These are phyloP conservation scores for Fusarium sp. DNA, from an alignment of 2,329 filamentous ascomycete species.

Conservation along the genomic window DNA sequence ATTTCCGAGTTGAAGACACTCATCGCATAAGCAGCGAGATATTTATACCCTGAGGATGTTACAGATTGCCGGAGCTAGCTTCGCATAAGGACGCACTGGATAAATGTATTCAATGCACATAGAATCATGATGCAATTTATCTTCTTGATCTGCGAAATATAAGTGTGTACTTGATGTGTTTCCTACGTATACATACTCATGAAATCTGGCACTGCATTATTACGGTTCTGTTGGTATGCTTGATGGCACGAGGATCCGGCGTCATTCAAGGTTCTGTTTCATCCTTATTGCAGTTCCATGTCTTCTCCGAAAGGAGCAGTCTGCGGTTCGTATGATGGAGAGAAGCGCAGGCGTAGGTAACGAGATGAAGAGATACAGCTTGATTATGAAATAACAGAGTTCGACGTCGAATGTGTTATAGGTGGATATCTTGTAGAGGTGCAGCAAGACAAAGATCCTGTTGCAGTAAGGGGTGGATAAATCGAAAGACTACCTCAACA, in stretches of 20 bases:
- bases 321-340: neutral
- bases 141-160: too few relatives aligned
- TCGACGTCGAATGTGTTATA: too few relatives aligned
- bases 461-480: neutral
- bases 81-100: too few relatives aligned
- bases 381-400: neutral
- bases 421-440: neutral
- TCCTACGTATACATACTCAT: too few relatives aligned
- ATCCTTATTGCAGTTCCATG: neutral
- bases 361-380: neutral
- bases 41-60: too few relatives aligned
- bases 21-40: too few relatives aligned
- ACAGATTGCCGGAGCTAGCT: too few relatives aligned
- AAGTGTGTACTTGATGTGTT: too few relatives aligned
- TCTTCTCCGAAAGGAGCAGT: neutral
- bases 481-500: neutral
- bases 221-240: neutral
- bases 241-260: neutral
- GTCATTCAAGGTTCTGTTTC: neutral
- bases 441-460: neutral
- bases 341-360: neutral
- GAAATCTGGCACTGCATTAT: neutral
- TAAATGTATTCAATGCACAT: too few relatives aligned
- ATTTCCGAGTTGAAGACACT: too few relatives aligned
- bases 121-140: too few relatives aligned